phyloP scores from a whole-genome alignment of 192 early-diverging fungal genomes.

The Backusella parvicylindrica region DNA sequence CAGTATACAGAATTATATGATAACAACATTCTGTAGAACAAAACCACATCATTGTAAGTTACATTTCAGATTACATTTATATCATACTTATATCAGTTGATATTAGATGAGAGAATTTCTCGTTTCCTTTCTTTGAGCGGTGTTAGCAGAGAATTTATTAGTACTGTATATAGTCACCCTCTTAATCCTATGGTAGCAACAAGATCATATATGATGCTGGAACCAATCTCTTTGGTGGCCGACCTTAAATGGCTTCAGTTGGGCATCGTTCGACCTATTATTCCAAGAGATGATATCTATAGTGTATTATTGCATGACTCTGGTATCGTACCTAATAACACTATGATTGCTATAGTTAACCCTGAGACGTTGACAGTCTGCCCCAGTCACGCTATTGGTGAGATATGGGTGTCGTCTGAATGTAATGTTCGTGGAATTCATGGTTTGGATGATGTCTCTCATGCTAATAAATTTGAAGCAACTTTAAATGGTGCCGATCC shows the following conservation, averaged over 20 bases:
- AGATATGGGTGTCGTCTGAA: constrained; percentile 81
- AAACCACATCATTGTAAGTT: constrained; percentile 44
- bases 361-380: constrained; percentile 66
- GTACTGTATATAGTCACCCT: constrained; percentile 67
- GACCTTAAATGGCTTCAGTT: constrained; percentile 62
- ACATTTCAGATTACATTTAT: too few relatives aligned
- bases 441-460: constrained; percentile 29
- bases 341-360: constrained; percentile 82
- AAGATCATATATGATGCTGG: constrained; percentile 72
- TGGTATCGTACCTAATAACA: constrained; percentile 69
- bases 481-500: constrained; percentile 59
- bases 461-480: constrained; percentile 37
- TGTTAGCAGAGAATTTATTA: constrained; percentile 63
- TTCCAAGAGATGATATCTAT: constrained; percentile 45
- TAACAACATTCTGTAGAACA: constrained; percentile 52
- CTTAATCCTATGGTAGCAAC: constrained; percentile 80
- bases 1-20: constrained; percentile 57
- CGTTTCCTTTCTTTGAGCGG: constrained; percentile 59
- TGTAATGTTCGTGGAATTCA: constrained; percentile 44
- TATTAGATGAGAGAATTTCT: constrained; percentile 45
- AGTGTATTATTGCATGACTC: constrained; percentile 63
- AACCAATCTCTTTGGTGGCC: constrained; percentile 62
- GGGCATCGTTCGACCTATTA: constrained; percentile 56
- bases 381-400: constrained; percentile 68
- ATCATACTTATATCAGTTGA: background rate